phyloP scores from a whole-genome alignment of 2,329 filamentous ascomycete genomes.

The Pseudogymnoascus sp. region DNA sequence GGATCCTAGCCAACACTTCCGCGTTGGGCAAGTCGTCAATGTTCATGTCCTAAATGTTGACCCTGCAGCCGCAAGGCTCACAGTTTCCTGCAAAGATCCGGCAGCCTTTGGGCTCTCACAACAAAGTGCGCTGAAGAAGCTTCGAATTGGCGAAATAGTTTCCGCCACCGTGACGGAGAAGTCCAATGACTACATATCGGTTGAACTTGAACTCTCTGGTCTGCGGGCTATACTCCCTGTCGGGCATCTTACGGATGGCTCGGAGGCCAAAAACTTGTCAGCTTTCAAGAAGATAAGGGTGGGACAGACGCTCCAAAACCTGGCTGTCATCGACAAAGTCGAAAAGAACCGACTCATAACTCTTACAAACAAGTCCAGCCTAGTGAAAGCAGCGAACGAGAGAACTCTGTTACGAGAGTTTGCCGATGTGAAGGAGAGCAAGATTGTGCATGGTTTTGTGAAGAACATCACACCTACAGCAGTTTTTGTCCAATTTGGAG shows the following conservation, averaged over 20 bases:
- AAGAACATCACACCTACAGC: slow-evolving; percentile 76
- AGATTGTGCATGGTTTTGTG: slow-evolving; percentile 70
- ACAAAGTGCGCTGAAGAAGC: slow-evolving; percentile 66
- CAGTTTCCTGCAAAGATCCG: slow-evolving; percentile 90
- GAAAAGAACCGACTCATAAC: slow-evolving; percentile 68
- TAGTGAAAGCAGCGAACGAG: slow-evolving; percentile 68
- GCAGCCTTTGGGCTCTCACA: slow-evolving; percentile 67
- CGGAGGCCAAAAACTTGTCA: slow-evolving; percentile 67
- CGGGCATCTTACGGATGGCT: slow-evolving; percentile 80
- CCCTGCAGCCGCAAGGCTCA: slow-evolving; percentile 61
- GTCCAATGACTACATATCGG: slow-evolving; percentile 65
- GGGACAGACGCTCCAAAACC: slow-evolving; percentile 72
- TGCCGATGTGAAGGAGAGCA: slow-evolving; percentile 64
- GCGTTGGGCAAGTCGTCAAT: slow-evolving; percentile 81
- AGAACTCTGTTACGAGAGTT: slow-evolving; percentile 66
- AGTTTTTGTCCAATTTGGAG: slow-evolving; percentile 83
- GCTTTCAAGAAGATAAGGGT: slow-evolving; percentile 75
- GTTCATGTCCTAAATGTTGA: slow-evolving; percentile 83
- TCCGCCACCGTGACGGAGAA: slow-evolving; percentile 77
- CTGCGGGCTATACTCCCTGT: slow-evolving; percentile 72
- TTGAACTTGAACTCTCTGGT: slow-evolving; percentile 68
- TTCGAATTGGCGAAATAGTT: slow-evolving; percentile 69
- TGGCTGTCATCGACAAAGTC: slow-evolving; percentile 84
- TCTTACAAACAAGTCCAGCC: slow-evolving; percentile 74
- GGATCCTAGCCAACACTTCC: slow-evolving; percentile 84